Evolutionary conservation across 352 stramenopile genomes (phyloP).

Genomic region (Phytopythium mirpurense): DNA sequence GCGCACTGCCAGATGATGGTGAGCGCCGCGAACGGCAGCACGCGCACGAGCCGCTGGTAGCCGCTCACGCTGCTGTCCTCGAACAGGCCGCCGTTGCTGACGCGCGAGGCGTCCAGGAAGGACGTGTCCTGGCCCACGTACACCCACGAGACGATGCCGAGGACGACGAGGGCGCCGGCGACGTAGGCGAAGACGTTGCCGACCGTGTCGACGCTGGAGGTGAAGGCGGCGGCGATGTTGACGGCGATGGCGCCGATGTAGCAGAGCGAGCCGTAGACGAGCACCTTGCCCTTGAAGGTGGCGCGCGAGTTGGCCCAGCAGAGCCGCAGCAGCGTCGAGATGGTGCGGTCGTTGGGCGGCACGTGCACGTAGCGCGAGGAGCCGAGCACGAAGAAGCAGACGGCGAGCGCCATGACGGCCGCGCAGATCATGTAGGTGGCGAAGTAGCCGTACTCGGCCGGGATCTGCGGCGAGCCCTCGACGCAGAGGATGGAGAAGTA

Average conservation of each 20-base stretch:
- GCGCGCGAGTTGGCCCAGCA: conserved; percentile 15
- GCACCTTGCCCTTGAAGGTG: conserved; percentile 21
- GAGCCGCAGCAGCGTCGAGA: conserved; percentile 37
- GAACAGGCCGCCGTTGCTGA: conserved; percentile 32
- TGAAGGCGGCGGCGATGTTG: conserved; percentile 51
- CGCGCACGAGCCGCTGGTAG: conserved; percentile 52
- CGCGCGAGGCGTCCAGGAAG: conserved; percentile 43
- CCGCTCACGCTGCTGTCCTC: conserved; percentile 36
- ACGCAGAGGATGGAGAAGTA: conserved; percentile 71
- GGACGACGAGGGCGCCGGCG: conserved; percentile 25
- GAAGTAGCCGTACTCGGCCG: conserved; percentile 74
- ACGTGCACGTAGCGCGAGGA: conserved; percentile 44
- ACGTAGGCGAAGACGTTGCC: conserved; percentile 45
- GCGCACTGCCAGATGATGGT: conserved; percentile 60
- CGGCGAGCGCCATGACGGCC: conserved; percentile 28
- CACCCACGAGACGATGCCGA: conserved; percentile 45
- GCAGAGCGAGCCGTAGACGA: conserved; percentile 22
- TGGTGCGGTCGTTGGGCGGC: conserved; percentile 23
- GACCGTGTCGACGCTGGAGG: conserved; percentile 9
- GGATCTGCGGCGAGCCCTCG: conserved; percentile 57
- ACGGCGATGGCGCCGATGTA: conserved; percentile 35
- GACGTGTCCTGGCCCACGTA: conserved; percentile 33
- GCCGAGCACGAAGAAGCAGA: conserved; percentile 29
- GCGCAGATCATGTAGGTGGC: conserved; percentile 59
- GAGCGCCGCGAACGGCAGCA: conserved; percentile 51